Base-by-base conservation (phyloP, 331 rosid genomes). In the Cydonia oblonga region DNA sequence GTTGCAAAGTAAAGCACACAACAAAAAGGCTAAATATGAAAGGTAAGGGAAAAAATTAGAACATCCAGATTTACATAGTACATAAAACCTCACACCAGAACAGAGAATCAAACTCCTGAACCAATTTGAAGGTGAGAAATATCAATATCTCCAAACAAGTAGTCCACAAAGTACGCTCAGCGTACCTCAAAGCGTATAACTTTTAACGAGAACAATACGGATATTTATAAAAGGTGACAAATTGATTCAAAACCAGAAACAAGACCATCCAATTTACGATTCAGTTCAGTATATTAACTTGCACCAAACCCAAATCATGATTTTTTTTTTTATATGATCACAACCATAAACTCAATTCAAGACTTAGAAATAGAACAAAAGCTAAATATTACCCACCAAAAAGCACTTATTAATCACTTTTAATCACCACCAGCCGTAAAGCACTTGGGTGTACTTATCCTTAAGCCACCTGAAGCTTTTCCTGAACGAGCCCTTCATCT, bases 381-480 rank as follows among this genome's bases (percentile, higher is more conserved):
- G 24, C 30, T 64, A 25, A 83, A 69, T 3, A 69, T 20, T 54
- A 29, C 24, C 35, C 51, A 78, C n/a, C n/a, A 64, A 30, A 62
- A 49, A 49, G 54, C 54, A 49, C 54, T 30, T 10, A 15, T 5
- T 10, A 14, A 59, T 66, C 40, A 33, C 40, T 33, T 33, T 33
- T 8, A 33, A 8, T 66, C 80, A 81, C 87, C 84, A 87, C 92
- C 89, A 86, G 29, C 93, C 90, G 81, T 93, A 83, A 67, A 93
- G 62, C 32, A 90, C 90, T 33, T 80, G 84, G 4, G 92, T 84
- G 79, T 88, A 93, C 85, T 78, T 91, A 49, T 86, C 79, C 77
- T 93, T 93, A 25, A 93, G 85, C 98, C 98, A 93, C 86, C 91
- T 84, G 81, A 89, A 85, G 81, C 98, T 89, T 75, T 88, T 93